phyloP scores from a whole-genome alignment of 306 rosid species.

The Sphenostylis stenocarpa region DNA sequence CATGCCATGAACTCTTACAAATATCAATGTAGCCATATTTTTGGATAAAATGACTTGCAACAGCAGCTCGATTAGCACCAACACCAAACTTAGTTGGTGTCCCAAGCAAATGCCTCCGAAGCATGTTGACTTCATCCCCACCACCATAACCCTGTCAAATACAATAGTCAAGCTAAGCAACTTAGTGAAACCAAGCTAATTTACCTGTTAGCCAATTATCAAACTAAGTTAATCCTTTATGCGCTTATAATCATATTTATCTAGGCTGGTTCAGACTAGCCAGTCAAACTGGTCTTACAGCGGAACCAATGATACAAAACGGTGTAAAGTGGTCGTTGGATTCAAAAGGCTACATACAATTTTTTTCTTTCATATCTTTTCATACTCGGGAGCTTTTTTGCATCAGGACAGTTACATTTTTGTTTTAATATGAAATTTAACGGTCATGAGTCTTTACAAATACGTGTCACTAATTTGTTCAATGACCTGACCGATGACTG shows the following conservation, averaged over 20 bases:
- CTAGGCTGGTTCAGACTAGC: background rate
- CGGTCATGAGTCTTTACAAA: no score
- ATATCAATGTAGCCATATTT: slow-evolving; percentile 65
- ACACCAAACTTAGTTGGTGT: slow-evolving; percentile 67
- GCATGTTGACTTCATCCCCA: slow-evolving; percentile 95
- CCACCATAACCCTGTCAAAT: slow-evolving; percentile 83
- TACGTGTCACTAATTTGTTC: no score
- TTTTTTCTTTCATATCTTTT: no score
- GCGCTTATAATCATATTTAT: background rate
- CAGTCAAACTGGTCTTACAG: background rate
- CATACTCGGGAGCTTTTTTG: no score
- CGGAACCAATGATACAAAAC: background rate
- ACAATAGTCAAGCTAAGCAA: slow-evolving; percentile 24
- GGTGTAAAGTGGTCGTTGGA: background rate
- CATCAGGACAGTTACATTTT: no score
- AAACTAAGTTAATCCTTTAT: background rate
- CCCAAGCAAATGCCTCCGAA: slow-evolving; percentile 71
- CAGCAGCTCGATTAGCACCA: slow-evolving; percentile 71
- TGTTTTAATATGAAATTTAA: no score
- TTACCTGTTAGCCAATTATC: background rate
- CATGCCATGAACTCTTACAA: slow-evolving; percentile 30
- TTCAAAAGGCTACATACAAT: background rate
- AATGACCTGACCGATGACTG: no score
- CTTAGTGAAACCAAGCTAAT: background rate
- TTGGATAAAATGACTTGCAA: slow-evolving; percentile 54